Evolutionary conservation across 805 yeast genomes (phyloP), one percentile per base, ranked within the genome.

Genomic region (Saccharomyces mikatae): DNA sequence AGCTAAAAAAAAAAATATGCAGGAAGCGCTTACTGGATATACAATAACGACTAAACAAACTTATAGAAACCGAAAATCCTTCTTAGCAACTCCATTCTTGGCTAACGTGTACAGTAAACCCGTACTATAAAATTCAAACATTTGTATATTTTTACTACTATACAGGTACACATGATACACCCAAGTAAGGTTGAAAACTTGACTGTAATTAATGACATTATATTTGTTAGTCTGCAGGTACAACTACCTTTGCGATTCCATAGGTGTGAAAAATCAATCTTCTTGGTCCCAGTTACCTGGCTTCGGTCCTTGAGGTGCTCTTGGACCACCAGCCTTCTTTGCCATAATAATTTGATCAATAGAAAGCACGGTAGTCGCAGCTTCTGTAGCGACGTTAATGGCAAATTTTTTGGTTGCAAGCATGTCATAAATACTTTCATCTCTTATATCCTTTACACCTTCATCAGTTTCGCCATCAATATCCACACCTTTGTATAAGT

Each of bases 271-370:
- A 8, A 8, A 36, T 36, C 74, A 89, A 73, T 91, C 97, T 57
- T 80, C 97, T 72, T 86, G 94, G 68, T 90, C 97, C 97, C 97
- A 90, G 75, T 89, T 90, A 57, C 96, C 97, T 48, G 94, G 92
- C 71, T 83, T 83, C 62, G 85, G 86, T 67, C 87, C 95, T 63
- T 78, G 75, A 60, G 80, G 77, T 32, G 97, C 97, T 80, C 90
- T 84, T 50, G 99, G 99, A 24, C 99, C 99, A 60, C 99, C 99
- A 1, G 98, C 97, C 70, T 97, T 83, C 81, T 92, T 92, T 48
- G 99, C 98, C 94, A 92, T 94, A 69, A 92, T 94, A 65, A 92
- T 92, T 78, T 92, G 98, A 71, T 94, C 98, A 51, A 94, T 94
- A 27, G 96, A 84, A 17, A 60, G 52, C 27, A 60, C 62, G 4